Evolutionary conservation across 441 rosid species (phyloP), one percentile per base, ranked within the genome.

Genomic region (Mallotus japonicus): DNA sequence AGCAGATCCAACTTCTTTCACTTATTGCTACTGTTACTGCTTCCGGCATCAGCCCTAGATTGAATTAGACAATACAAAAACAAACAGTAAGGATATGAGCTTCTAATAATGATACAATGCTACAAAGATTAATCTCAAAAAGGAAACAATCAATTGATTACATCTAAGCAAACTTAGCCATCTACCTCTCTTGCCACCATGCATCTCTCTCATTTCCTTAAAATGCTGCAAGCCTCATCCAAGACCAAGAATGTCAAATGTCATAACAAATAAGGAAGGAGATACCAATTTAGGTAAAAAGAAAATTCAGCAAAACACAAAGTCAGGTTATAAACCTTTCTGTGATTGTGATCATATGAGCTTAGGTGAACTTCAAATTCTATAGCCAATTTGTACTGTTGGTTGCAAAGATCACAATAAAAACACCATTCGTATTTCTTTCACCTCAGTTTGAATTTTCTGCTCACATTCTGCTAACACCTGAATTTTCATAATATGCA

Each of bases 401-500:
- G 91, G 91, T 83, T 91, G 88, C 99, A 92, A 71, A 95, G 99
- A 71, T 91, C 96, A 79, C 98, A 95, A 62, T 77, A 91, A 79
- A 79, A 95, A 95, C 73, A 90, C 96, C 84, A 89, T 95, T 14
- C 82, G 89, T 65, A 91, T 95, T 76, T 95, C 99, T 84, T 89
- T 89, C 53, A 95, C 97, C 85, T 92, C 97, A 55, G 85, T 88
- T 79, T 91, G 95, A 83, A 95, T 95, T 90, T 92, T 95, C 85
- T 88, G 97, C 92, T 95, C 99, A 70, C 98, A 95, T 82, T 89
- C 98, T 81, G 98, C 98, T 88, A 91, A 73, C 75, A 92, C 98
- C 99, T 92, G 99, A 86, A 95, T 95, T 88, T 89, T 91, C 96
- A 95, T 87, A 95, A 95, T 82, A 89, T 91, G 96, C 88, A 92